Evolutionary conservation across 1,284 basidiomycete species (phyloP).

Genomic region (Leucoagaricus sp.): DNA sequence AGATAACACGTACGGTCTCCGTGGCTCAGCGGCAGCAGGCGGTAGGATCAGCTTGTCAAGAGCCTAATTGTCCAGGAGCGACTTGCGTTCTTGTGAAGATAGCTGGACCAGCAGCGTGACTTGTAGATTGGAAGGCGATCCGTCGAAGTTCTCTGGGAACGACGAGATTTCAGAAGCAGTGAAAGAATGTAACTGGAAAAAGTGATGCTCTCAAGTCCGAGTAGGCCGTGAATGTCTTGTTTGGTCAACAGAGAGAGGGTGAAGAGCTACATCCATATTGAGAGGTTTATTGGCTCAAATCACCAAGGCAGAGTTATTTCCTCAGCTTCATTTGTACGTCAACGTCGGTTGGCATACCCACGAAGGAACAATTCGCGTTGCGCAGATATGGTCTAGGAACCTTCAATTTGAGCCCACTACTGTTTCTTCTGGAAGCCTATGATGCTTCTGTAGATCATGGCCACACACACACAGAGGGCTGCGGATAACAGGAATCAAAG

Average conservation of each 20-base stretch:
- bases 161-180: background rate
- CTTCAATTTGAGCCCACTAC: background rate
- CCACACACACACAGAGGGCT: background rate
- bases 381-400: background rate
- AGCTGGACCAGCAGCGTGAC: conserved; percentile 10
- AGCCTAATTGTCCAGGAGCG: conserved; percentile 3
- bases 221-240: background rate
- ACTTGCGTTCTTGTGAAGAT: conserved; percentile 6
- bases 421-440: background rate
- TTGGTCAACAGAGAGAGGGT: background rate
- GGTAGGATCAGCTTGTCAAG: conserved; percentile 7
- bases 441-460: background rate
- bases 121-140: background rate
- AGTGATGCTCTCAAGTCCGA: background rate
- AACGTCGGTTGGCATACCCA: conserved; percentile 14
- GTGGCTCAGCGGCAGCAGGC: background rate
- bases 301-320: background rate
- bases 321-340: conserved; percentile 10
- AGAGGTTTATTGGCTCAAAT: background rate
- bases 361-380: background rate
- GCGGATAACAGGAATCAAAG: background rate
- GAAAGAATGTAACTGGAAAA: background rate
- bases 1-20: background rate
- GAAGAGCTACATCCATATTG: background rate
- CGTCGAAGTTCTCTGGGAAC: background rate